These are phyloP conservation scores for Xanthoconium stramineum DNA, from an alignment of 768 basidiomycete genomes.

Conservation along the genomic window DNA sequence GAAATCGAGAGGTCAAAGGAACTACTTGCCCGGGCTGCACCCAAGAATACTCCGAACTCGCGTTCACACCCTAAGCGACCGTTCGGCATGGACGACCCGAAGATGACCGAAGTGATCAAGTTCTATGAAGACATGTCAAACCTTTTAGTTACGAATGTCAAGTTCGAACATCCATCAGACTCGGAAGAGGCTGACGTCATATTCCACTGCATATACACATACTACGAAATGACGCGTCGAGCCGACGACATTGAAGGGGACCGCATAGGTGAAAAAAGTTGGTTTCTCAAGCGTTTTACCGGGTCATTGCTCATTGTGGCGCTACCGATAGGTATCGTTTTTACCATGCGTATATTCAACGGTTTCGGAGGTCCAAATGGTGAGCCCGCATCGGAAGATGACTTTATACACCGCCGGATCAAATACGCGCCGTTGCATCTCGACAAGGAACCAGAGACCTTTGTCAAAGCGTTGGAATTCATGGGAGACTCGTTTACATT, in stretches of 20 bases:
- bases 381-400: constrained; percentile 32
- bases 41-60: constrained; percentile 36
- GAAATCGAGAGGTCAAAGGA: constrained; percentile 58
- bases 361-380: constrained; percentile 32
- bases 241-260: constrained; percentile 34
- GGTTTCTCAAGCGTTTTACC: not conserved
- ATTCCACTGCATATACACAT: constrained; percentile 67
- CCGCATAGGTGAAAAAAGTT: constrained; percentile 32
- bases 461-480: constrained; percentile 59
- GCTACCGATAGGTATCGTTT: constrained; percentile 50
- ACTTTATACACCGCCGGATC: constrained; percentile 31
- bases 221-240: constrained; percentile 33
- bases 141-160: constrained; percentile 63
- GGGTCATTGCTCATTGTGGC: constrained; percentile 1
- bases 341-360: constrained; percentile 50
- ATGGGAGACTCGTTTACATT: constrained; percentile 67
- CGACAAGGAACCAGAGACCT: constrained; percentile 56
- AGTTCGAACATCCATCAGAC: constrained; percentile 35
- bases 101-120: constrained; percentile 56
- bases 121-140: constrained; percentile 90
- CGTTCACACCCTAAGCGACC: constrained; percentile 36
- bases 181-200: constrained; percentile 49
- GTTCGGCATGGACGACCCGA: constrained; percentile 49
- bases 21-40: constrained; percentile 41
- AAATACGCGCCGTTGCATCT: constrained; percentile 64